phyloP scores from a whole-genome alignment of 176 grass and related monocot genomes.

The Ensete ventricosum region DNA sequence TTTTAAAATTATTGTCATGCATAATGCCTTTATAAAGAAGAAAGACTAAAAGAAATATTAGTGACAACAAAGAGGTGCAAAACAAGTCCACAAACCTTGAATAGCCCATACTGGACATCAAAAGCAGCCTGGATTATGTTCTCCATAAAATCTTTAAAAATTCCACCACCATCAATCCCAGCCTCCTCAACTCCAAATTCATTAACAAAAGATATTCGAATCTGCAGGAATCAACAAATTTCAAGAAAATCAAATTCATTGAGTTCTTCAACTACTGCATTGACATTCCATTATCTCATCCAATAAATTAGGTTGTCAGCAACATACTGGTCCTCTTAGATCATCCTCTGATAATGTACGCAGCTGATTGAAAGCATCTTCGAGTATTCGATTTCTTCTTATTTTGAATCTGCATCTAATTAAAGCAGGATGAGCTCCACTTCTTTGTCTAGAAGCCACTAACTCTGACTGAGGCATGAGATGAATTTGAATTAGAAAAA shows the following conservation, averaged over 20 bases:
- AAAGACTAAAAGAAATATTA: too few species aligned
- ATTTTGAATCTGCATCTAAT: slow-evolving; percentile 79
- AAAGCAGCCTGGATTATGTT: slow-evolving; percentile 95
- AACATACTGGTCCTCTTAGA: slow-evolving; percentile 78
- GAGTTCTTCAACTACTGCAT: not conserved
- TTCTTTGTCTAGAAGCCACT: slow-evolving; percentile 56
- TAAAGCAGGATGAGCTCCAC: slow-evolving; percentile 43
- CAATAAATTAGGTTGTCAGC: slow-evolving; percentile 8
- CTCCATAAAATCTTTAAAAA: slow-evolving; percentile 99
- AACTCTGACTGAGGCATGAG: slow-evolving; percentile 55
- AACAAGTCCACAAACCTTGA: slow-evolving; percentile 57
- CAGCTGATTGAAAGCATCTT: slow-evolving; percentile 93
- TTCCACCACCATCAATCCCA: slow-evolving; percentile 96
- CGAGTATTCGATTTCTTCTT: slow-evolving; percentile 89
- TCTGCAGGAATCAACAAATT: slow-evolving; percentile 46
- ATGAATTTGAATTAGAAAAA: slow-evolving; percentile 2
- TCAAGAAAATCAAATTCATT: not conserved
- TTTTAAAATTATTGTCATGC: not conserved
- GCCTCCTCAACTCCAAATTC: slow-evolving; percentile 88
- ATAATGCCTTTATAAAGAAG: not conserved
- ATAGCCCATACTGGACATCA: slow-evolving; percentile 87
- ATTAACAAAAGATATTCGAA: slow-evolving; percentile 81
- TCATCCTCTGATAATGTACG: slow-evolving; percentile 74
- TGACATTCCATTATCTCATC: not conserved
- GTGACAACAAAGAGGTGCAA: not conserved